Evolutionary conservation across 129 eudicot genomes (phyloP), one percentile per base, ranked within the genome.

Genomic region (Rutidosis leptorrhynchoides): DNA sequence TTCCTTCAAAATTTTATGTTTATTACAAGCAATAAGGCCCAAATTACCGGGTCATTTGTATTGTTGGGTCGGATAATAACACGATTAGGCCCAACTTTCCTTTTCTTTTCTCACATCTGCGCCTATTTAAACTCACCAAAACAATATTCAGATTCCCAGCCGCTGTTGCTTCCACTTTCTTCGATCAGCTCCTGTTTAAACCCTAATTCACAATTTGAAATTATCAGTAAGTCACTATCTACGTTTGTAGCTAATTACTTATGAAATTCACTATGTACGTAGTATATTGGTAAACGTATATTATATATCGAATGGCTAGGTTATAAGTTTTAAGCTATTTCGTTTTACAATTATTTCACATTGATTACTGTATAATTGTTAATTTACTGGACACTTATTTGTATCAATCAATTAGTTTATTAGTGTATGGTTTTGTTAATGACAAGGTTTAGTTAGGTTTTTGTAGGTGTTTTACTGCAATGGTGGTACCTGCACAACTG

Each of bases 401-500:
- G n/a, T n/a, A n/a, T n/a, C n/a, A n/a, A n/a, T n/a, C n/a, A n/a
- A n/a, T n/a, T n/a, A n/a, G n/a, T n/a, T n/a, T n/a, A n/a, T n/a
- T n/a, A n/a, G n/a, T n/a, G n/a, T n/a, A n/a, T n/a, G n/a, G n/a
- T n/a, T n/a, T n/a, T n/a, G 0, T 30, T 21, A 5, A 3, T 29
- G 30, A 32, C 14, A 51, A 0, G 9, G 25, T 35, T 55, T 12
- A 19, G 26, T 58, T 24, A 56, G 24, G 63, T 58, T 69, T 68
- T 75, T 76, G 63, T 40, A n/a, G 19, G 32, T 3, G n/a, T 26
- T 56, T 49, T 51, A 23, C 4, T 33, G 68, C n/a, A 30, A 74
- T 74, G 79, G 79, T 67, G 56, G 81, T 77, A 43, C 81, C 81
- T 16, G 45, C 79, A 22, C 66, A 37, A 27, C 80, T 90, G 21